Evolutionary conservation across 1,284 basidiomycete genomes (phyloP), one percentile per base, ranked within the genome.

Genomic region (Austropuccinia psidii): DNA sequence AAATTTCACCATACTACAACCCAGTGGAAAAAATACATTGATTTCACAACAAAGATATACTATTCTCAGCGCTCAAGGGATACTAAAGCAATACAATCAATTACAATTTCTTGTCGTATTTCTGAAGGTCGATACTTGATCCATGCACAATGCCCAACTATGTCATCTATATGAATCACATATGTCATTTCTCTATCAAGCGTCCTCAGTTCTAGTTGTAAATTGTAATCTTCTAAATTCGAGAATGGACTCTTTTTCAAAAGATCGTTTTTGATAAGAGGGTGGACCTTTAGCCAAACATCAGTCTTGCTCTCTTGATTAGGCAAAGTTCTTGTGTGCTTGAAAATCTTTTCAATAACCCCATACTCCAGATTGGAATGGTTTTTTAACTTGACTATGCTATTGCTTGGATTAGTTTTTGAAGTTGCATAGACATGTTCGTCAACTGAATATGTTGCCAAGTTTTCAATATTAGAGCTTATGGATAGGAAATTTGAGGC

Each of bases 131-230:
- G 9, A 41, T 69, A 69, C 57, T 49, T 70, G 9, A 70, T 70
- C 68, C 68, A 70, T 29, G 68, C 57, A 31, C 68, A 70, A 27
- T 61, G 68, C 9, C 55, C 57, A 50, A 70, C 27, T 21, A 70
- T 31, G 13, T 70, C 57, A 0, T 52, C 19, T 3, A 45, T 37
- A 31, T 65, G 62, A 8, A 57, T 8, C 4, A 57, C 31, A 19
- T 57, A 29, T 29, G 8, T 21, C 17, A 21, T 52, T 52, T 52
- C 49, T 52, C 27, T 52, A 24, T 24, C 27, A 21, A 52, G 17
- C 19, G 8, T 21, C 49, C 9, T 52, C 9, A 52, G 49, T 11
- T 24, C 49, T n/a, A 52, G 49, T 24, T 52, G 49, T 24, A 52
- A n/a, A 52, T 52, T 24, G 21, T n/a, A 52, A n/a, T 52, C 8